Base-by-base conservation (phyloP, 768 basidiomycete genomes). In the Psilocybe cyanescens region DNA sequence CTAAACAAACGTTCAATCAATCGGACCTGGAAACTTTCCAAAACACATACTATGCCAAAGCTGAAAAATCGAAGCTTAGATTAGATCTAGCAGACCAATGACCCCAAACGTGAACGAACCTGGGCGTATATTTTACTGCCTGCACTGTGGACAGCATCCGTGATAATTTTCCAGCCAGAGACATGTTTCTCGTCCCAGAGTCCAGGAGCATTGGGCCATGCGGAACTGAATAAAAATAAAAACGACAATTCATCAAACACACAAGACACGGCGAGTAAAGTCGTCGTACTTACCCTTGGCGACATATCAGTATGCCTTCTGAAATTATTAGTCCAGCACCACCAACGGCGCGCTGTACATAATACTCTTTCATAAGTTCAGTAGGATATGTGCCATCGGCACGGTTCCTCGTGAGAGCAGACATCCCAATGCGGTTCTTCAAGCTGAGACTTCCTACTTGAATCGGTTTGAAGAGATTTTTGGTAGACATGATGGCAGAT, bases 161-260 rank as follows among this genome's bases (percentile, higher is more conserved):
- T 78, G 49, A 85, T 70, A 51, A 74, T 77, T 60, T 76, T 81
- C 81, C 82, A 84, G 8, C 68, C 81, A n/a, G 64, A 63, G 5
- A 79, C 72, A 62, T 83, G 81, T 28, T 78, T 76, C 16, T 72
- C 61, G 60, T 68, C 79, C 80, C 81, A 83, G 33, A 83, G 78
- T 2, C 82, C 82, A 12, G 81, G 81, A 5, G 77, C 77, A 59
- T 76, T 67, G 12, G 72, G 74, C 77, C 78, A 82, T 62, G 80
- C 77, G 5, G 80, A 74, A 6, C 81, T 81, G 48, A 37, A 47
- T 44, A 28, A 31, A 37, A 30, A 6, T 8, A 11, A 35, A 9
- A 35, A 35, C 33, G 50, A 35, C 11, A 45, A 55, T 9, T 37
- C 51, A 8, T 5, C 46, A 31, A 41, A 8, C 45, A 12, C 30